These are phyloP conservation scores for Pestalotiopsis sp. DNA, from an alignment of 2,329 filamentous ascomycete species.

Conservation along the genomic window DNA sequence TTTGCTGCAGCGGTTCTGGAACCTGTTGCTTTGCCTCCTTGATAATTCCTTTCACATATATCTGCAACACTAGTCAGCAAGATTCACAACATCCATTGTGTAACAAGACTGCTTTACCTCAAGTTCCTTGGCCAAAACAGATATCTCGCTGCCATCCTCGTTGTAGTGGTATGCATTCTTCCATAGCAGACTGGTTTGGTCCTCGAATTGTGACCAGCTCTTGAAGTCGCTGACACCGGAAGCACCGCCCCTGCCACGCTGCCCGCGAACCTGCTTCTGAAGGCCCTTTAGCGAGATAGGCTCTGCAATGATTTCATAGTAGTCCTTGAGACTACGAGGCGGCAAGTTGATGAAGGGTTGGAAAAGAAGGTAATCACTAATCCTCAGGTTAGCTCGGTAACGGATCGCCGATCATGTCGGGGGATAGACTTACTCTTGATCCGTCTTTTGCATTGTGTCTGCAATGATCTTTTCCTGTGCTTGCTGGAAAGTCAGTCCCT, in stretches of 20 bases:
- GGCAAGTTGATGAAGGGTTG: conserved; percentile 80
- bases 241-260: conserved; percentile 67
- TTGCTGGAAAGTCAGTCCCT: conserved; percentile 77
- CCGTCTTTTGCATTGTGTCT: conserved; percentile 70
- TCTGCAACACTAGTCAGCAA: conserved; percentile 45
- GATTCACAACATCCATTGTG: not conserved
- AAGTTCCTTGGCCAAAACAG: conserved; percentile 74
- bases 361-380: conserved; percentile 70
- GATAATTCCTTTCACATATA: conserved; percentile 69
- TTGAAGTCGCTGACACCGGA: conserved; percentile 73
- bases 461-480: conserved; percentile 85
- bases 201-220: conserved; percentile 80
- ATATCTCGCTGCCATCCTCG: conserved; percentile 87
- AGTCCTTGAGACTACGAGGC: conserved; percentile 76
- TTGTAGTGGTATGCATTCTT: conserved; percentile 88
- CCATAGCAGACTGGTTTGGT: conserved; percentile 82
- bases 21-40: conserved; percentile 74
- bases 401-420: not conserved
- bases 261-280: conserved; percentile 76
- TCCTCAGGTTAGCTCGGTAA: not conserved
- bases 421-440: conserved; percentile 58
- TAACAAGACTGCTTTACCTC: conserved; percentile 63
- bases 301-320: conserved; percentile 82
- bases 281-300: conserved; percentile 79
- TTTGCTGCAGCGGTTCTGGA: conserved; percentile 72